Base-by-base conservation (phyloP, 495 filamentous ascomycete genomes). In the Apiosordaria backusii region DNA sequence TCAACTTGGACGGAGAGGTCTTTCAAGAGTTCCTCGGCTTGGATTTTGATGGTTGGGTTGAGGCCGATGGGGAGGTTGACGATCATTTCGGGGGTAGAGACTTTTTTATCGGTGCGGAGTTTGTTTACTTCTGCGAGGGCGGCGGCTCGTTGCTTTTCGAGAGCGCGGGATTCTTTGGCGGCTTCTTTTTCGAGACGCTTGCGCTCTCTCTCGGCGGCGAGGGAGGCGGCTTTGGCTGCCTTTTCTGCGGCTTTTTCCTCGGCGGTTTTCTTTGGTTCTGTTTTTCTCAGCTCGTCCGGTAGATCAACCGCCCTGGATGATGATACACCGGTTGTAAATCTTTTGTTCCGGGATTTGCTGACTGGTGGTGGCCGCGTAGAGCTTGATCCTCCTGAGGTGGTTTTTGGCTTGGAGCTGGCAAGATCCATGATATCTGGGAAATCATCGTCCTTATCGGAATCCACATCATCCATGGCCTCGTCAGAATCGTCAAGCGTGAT, bases 41-140 rank as follows among this genome's bases (percentile, higher is more conserved):
- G 82, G 16, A 81, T 73, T 65, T 90, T 83, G 62, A 87, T 83
- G 57, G 84, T 79, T 9, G 79, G 64, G 10, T 83, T 74, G 16
- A 95, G 74, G 10, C 81, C 81, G 7, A 71, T 76, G 1, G 90
- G 84, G 22, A 96, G 78, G 75, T 93, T 89, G 4, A 92, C 81
- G n/a, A 96, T 90, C 90, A 96, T 95, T 76, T 96, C 92, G 1
- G 83, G 85, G 0, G 85, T 84, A 0, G 90, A 88, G 18, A 88
- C 82, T 70, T 92, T 95, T 77, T 90, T 92, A 76, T 91, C 87
- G 0, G 85, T 89, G 60, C 87, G 88, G 3, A 89, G 78, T 71
- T 88, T 92, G 76, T 96, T 95, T 55, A 88, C 90, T 57, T 88
- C 88, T 13, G 86, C 84, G 10, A 93, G 78, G 52, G 92, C 90